These are phyloP conservation scores for Aethionema arabicum DNA, from an alignment of 345 rosid genomes.

Conservation along the genomic window DNA sequence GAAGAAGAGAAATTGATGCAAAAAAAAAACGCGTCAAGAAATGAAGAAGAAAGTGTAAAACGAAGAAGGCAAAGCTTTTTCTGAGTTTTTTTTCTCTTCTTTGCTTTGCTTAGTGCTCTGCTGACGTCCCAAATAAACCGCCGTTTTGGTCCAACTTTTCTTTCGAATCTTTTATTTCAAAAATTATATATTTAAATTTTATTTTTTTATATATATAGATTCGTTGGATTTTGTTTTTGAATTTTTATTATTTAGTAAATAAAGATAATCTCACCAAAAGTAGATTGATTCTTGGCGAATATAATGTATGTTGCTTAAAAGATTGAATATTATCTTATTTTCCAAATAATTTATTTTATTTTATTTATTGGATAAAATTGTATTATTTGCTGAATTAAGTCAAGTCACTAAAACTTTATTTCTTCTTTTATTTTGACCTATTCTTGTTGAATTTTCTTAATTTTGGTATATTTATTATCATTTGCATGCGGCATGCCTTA, in stretches of 20 bases:
- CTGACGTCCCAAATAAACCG: slow-evolving; percentile 39
- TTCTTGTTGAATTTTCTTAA: not conserved
- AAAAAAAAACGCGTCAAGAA: slow-evolving; percentile 17
- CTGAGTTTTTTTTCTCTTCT: not conserved
- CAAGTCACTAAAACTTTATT: slow-evolving; percentile 6
- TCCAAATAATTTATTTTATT: too few species aligned
- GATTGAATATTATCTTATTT: too few species aligned
- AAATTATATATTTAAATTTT: not conserved
- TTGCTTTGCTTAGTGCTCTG: slow-evolving; percentile 28
- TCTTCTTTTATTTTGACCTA: slow-evolving; percentile 14
- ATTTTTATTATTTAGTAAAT: not conserved
- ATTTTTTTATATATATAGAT: slow-evolving; percentile 18
- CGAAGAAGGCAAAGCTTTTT: slow-evolving; percentile 15
- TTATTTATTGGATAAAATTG: not conserved
- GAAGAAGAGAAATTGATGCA: slow-evolving; percentile 7
- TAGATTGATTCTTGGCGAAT: too few species aligned
- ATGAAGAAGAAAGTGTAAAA: slow-evolving; percentile 5
- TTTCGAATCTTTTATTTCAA: slow-evolving; percentile 31
- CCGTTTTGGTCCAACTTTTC: slow-evolving; percentile 34
- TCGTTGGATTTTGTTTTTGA: slow-evolving; percentile 30
- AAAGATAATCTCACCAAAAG: slow-evolving; percentile 17
- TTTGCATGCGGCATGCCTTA: too few species aligned
- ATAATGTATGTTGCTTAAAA: too few species aligned
- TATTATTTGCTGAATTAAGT: slow-evolving; percentile 10
- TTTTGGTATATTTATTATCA: not conserved